Conservation (phyloP, 805 yeast genomes). For the Myxozyma udenii region DNA sequence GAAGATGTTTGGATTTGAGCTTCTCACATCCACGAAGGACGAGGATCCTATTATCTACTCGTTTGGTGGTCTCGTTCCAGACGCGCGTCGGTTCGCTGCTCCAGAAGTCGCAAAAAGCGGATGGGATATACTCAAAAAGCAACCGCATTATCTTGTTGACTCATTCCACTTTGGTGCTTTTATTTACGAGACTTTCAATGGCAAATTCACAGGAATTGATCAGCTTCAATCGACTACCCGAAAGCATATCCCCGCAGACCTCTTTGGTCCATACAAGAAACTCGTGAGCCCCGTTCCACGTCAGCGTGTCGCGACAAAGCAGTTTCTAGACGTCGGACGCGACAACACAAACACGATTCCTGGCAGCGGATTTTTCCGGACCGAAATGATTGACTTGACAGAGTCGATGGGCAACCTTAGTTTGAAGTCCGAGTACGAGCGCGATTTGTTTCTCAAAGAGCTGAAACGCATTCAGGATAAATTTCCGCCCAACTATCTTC, state of each 20-base stretch:
- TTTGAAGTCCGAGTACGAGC: slow-evolving; percentile 53
- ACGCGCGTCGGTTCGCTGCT: slow-evolving; percentile 44
- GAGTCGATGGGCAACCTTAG: slow-evolving; percentile 55
- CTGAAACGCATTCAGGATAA: slow-evolving; percentile 39
- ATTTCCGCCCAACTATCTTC: slow-evolving; percentile 54
- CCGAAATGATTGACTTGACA: slow-evolving; percentile 52
- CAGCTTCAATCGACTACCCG: slow-evolving; percentile 28
- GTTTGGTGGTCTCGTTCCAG: slow-evolving; percentile 39
- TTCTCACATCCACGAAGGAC: slow-evolving; percentile 51
- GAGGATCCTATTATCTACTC: slow-evolving; percentile 41
- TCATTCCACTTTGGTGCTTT: slow-evolving; percentile 62
- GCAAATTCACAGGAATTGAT: slow-evolving; percentile 20
- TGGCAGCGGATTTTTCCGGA: slow-evolving; percentile 35
- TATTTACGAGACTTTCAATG: slow-evolving; percentile 48
- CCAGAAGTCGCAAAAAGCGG: slow-evolving; percentile 53
- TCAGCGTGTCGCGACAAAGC: slow-evolving; percentile 40
- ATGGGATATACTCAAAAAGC: slow-evolving; percentile 37
- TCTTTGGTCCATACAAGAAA: slow-evolving; percentile 43
- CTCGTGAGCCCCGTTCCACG: slow-evolving; percentile 43
- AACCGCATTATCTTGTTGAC: slow-evolving; percentile 46
- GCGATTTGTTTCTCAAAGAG: slow-evolving; percentile 46
- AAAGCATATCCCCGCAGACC: slow-evolving; percentile 40
- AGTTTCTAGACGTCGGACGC: slow-evolving; percentile 32
- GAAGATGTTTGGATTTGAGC: slow-evolving; percentile 80
- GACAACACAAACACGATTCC: slow-evolving; percentile 18